Conservation (phyloP, 768 basidiomycete species). For the Lentinus brumalis region DNA sequence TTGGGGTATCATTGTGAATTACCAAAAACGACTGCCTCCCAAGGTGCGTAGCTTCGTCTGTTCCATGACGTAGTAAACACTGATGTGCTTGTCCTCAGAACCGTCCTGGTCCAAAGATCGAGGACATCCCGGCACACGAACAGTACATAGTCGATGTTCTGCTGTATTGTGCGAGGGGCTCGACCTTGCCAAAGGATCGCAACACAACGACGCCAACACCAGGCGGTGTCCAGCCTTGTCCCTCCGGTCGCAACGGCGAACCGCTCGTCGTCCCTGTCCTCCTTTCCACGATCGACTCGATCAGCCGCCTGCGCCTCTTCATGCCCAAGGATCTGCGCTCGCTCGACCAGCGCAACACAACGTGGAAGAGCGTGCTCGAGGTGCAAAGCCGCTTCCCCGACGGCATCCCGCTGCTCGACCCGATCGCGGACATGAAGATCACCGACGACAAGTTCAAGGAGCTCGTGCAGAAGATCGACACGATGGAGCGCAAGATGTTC, state of each 20-base stretch:
- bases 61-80: background rate
- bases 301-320: conserved; percentile 85
- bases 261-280: conserved; percentile 89
- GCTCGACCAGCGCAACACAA: conserved; percentile 73
- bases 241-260: conserved; percentile 68
- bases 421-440: conserved; percentile 93
- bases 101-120: conserved; percentile 64
- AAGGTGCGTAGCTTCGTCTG: conserved; percentile 51
- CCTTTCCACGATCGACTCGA: conserved; percentile 81
- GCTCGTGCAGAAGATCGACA: conserved; percentile 89
- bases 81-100: conserved; percentile 42
- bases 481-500: conserved; percentile 85
- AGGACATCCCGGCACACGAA: conserved; percentile 79
- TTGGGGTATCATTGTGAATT: conserved; percentile 95
- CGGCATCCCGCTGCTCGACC: conserved; percentile 86
- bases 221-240: conserved; percentile 75
- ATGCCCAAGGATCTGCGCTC: conserved; percentile 89
- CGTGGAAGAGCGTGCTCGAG: conserved; percentile 89
- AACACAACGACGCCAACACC: conserved; percentile 58
- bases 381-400: conserved; percentile 90
- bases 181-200: conserved; percentile 60
- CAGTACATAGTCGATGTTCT: conserved; percentile 94
- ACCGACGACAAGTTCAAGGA: conserved; percentile 91
- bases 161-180: conserved; percentile 72
- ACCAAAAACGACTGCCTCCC: conserved; percentile 80